A percentile compares a stretch with the other conserved stretches of the same genome.
These are phyloP conservation scores for Zychaea mexicana DNA, from an alignment of 371 early-diverging fungal species.

Conservation along the genomic window DNA sequence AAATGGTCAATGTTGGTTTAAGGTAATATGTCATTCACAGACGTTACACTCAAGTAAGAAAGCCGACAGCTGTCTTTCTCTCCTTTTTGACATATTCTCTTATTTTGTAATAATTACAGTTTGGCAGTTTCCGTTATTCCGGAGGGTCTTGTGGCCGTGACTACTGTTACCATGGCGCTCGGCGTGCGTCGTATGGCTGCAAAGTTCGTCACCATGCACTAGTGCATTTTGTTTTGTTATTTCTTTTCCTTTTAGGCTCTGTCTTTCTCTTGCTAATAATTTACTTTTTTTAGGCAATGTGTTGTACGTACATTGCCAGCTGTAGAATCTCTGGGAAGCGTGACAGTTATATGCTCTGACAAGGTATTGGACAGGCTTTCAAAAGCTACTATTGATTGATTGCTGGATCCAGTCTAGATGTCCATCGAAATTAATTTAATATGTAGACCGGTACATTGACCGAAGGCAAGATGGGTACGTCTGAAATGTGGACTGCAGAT, in stretches of 20 bases:
- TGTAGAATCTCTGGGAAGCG: conserved; percentile 90
- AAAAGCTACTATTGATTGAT: too few species aligned
- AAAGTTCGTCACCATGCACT: conserved; percentile 50
- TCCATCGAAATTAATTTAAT: background rate
- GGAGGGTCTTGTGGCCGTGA: conserved; percentile 93
- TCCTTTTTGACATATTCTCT: background rate
- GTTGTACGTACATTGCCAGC: conserved; percentile 88
- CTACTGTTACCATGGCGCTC: conserved; percentile 92
- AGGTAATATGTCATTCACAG: conserved; percentile 21
- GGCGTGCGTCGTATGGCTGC: conserved; percentile 91
- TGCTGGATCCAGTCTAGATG: too few species aligned
- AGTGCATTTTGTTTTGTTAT: too few species aligned
- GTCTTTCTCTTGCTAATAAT: background rate
- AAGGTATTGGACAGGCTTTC: conserved; percentile 80
- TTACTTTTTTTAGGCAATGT: conserved; percentile 36
- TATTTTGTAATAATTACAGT: conserved; percentile 17
- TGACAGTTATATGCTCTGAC: conserved; percentile 94
- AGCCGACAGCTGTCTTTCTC: background rate
- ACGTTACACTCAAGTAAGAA: background rate
- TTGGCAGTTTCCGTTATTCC: conserved; percentile 93
- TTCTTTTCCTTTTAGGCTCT: background rate
- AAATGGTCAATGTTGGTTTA: conserved; percentile 52
- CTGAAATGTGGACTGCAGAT: conserved; percentile 74
- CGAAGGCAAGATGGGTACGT: conserved; percentile 88
- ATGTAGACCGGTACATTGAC: conserved; percentile 92